Evolutionary conservation across 2,329 filamentous ascomycete species (phyloP), one percentile per base, ranked within the genome.

Genomic region (Colletotrichum plurivorum): DNA sequence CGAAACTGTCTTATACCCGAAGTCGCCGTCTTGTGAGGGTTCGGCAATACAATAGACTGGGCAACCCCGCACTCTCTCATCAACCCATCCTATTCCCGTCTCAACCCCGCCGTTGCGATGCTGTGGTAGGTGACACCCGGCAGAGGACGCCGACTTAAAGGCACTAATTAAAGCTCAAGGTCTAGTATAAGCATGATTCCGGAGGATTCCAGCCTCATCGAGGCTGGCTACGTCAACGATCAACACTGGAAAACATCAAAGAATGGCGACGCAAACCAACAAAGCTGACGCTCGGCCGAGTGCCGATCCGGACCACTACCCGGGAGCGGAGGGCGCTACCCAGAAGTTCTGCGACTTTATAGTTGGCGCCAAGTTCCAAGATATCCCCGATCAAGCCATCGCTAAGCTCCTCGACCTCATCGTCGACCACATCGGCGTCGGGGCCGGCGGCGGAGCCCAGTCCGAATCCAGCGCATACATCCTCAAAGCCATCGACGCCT

Each of bases 401-500:
- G 22, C 41, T 4, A 74, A 75, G 60, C 70, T 77, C 18, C 73
- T 74, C 10, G 71, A 75, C 52, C 71, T 77, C 25, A 46, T 75
- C 54, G 66, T 72, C 10, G 72, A 76, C 63, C 72, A 71, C 25
- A 73, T 77, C 41, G 74, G 73, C 39, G 71, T 76, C 18, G 64
- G 73, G 1, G 71, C 72, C 36, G 73, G 74, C 43, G 74, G 75
- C 5, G 73, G 72, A 2, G 64, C 61, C 8, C 62, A 70, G 36
- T 72, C 69, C 49, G 73, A 75, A 27, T 76, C 73, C 6, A 74
- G 70, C 22, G 67, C 73, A 68, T 48, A 70, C 15, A 72, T 77
- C 51, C 66, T 81, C 80, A 27, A 85, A 75, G 39, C 82, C 79
- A 57, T 74, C 53, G 6, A 82, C 73, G 39, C 75, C 69, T 43